These are phyloP conservation scores for Tuber borchii DNA, from an alignment of 495 filamentous ascomycete genomes.

Conservation along the genomic window DNA sequence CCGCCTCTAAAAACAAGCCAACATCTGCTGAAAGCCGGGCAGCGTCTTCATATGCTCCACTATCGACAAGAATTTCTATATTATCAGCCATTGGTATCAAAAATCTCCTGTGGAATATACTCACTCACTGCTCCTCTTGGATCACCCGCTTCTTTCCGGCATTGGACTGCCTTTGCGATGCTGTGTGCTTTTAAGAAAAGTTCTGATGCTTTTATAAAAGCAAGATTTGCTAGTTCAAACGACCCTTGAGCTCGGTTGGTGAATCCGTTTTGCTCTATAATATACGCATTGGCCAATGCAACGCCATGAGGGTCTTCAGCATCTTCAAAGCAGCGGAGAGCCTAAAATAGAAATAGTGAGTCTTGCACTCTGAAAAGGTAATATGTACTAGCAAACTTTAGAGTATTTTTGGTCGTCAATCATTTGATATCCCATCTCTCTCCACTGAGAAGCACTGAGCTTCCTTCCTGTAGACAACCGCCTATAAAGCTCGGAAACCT, in stretches of 20 bases:
- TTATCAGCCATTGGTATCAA: background rate
- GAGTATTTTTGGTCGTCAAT: slow-evolving; percentile 25
- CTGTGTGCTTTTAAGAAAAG: no score
- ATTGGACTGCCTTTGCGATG: no score
- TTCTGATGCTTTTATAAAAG: slow-evolving; percentile 16
- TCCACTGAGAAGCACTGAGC: slow-evolving; percentile 19
- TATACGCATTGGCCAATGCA: slow-evolving; percentile 17
- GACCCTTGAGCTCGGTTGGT: slow-evolving; percentile 13
- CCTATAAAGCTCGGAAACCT: slow-evolving; percentile 7
- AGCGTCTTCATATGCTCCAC: no score
- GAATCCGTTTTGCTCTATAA: slow-evolving; percentile 10
- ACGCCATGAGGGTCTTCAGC: background rate
- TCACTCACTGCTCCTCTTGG: background rate
- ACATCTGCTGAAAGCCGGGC: no score
- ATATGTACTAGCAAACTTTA: slow-evolving; percentile 5
- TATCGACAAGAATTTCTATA: no score
- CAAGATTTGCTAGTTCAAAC: slow-evolving; percentile 1
- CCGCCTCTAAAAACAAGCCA: no score
- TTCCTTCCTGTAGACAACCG: slow-evolving; percentile 4
- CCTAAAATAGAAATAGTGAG: no score
- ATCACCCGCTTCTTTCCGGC: no score
- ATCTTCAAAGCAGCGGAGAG: no score
- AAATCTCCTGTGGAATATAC: background rate
- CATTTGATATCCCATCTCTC: slow-evolving; percentile 26
- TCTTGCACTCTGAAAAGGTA: background rate